Conservation (phyloP, 192 early-diverging fungal species). For the Coemansia sp. region DNA sequence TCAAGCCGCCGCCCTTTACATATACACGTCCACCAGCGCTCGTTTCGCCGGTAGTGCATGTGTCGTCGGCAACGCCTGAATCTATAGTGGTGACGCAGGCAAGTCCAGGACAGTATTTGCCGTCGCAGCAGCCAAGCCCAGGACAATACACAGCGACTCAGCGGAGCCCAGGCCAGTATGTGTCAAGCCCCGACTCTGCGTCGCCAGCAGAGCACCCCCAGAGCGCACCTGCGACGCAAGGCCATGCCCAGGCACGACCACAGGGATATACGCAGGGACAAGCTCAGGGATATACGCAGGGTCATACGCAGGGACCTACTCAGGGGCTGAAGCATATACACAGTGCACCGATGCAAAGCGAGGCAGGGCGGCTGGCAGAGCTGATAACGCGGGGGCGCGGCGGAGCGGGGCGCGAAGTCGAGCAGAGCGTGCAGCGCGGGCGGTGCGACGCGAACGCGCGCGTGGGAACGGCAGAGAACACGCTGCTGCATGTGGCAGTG, state of each 20-base stretch:
- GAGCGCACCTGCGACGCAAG: constrained; percentile 7
- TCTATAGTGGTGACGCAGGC: neutral
- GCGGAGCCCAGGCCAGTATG: neutral
- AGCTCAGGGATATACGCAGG: neutral
- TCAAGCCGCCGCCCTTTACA: neutral
- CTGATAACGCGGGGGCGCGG: neutral
- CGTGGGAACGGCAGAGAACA: constrained; percentile 12
- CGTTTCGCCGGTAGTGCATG: neutral
- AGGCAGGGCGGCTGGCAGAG: neutral
- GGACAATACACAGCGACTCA: neutral
- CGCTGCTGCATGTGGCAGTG: constrained; percentile 30
- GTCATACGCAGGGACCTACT: neutral
- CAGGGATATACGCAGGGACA: too few species aligned
- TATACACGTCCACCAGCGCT: too few species aligned
- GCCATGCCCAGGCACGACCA: neutral
- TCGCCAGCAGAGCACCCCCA: constrained; percentile 5
- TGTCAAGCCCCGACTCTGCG: neutral
- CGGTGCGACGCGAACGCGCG: constrained; percentile 14
- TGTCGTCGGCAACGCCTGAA: constrained; percentile 1
- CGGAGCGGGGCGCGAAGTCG: constrained; percentile 11
- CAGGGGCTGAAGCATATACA: too few species aligned
- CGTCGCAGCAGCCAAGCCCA: neutral
- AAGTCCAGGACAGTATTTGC: neutral
- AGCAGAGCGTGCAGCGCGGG: constrained; percentile 15
- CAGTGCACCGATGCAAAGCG: neutral